A percentile compares a stretch with the other conserved stretches of the same genome.
Evolutionary conservation across 2,329 filamentous ascomycete genomes (phyloP).

Genomic region (Basipetospora chlamydospora): DNA sequence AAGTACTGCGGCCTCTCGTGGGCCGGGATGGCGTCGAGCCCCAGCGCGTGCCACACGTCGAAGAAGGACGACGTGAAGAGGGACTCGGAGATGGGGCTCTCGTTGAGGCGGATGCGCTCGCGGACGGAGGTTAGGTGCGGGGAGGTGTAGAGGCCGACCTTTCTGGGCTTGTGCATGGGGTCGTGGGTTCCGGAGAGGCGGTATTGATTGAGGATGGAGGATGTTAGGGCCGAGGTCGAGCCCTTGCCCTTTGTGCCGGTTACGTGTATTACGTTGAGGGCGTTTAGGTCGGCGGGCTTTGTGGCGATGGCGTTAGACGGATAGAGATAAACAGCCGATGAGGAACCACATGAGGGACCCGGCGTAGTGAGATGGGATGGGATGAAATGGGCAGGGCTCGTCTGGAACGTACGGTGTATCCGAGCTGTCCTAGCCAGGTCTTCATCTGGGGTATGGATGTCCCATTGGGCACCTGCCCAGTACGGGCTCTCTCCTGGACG

Average conservation of each 20-base stretch:
- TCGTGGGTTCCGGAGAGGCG: constrained; percentile 16
- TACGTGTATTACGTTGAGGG: constrained; percentile 54
- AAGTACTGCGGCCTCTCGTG: constrained; percentile 40
- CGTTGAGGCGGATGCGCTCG: constrained; percentile 52
- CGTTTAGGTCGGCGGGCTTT: constrained; percentile 33
- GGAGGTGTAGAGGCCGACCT: constrained; percentile 52
- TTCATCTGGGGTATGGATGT: constrained; percentile 64
- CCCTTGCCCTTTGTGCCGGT: constrained; percentile 69
- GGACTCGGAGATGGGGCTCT: constrained; percentile 38
- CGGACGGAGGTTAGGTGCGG: constrained; percentile 54
- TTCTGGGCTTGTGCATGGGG: constrained; percentile 18
- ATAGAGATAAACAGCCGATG: not conserved
- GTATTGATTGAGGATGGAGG: constrained; percentile 44
- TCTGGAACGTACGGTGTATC: constrained; percentile 44
- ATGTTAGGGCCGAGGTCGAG: constrained; percentile 53
- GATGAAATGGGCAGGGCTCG: not conserved
- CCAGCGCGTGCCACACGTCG: constrained; percentile 48
- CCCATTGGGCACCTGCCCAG: constrained; percentile 55
- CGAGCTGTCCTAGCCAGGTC: constrained; percentile 61
- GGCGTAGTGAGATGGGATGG: not conserved
- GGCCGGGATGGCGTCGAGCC: constrained; percentile 16
- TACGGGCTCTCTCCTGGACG: constrained; percentile 63
- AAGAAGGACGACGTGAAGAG: constrained; percentile 54
- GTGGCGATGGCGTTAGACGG: not conserved
- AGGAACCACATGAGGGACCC: not conserved